Evolutionary conservation across 2,329 filamentous ascomycete genomes (phyloP).

Genomic region (Penicillium hesseltinei): DNA sequence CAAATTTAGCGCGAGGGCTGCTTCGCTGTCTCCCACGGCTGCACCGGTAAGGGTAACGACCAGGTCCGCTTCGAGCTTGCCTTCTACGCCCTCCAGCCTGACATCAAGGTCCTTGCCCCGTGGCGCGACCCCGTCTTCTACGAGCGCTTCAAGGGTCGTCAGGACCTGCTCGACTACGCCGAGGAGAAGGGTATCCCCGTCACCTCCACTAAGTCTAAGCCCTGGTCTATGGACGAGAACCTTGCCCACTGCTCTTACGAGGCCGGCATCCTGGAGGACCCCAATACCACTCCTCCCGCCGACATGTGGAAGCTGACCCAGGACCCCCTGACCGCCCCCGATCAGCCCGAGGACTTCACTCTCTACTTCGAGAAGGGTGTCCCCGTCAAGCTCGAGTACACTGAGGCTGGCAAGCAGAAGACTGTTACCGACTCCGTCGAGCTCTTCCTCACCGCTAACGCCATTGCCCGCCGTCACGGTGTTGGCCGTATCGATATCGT

Average conservation of each 20-base stretch:
- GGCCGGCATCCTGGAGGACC: conserved; percentile 61
- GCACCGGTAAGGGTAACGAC: conserved; percentile 51
- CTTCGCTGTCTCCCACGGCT: conserved; percentile 46
- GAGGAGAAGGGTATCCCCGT: conserved; percentile 48
- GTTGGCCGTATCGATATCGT: conserved; percentile 82
- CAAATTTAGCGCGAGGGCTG: conserved; percentile 42
- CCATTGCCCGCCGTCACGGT: conserved; percentile 69
- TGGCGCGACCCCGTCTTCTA: conserved; percentile 51
- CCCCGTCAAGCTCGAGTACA: conserved; percentile 64
- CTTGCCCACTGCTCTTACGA: conserved; percentile 71
- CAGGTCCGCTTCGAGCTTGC: conserved; percentile 52
- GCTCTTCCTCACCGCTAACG: conserved; percentile 70
- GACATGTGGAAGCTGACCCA: conserved; percentile 75
- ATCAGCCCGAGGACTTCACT: conserved; percentile 69
- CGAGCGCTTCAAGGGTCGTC: conserved; percentile 49
- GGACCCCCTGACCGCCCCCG: conserved; percentile 67
- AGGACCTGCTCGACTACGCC: conserved; percentile 51
- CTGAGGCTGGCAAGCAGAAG: conserved; percentile 51
- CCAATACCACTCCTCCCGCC: conserved; percentile 62
- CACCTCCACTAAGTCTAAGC: conserved; percentile 51
- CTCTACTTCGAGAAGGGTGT: conserved; percentile 72
- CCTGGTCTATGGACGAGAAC: conserved; percentile 51
- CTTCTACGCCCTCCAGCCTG: conserved; percentile 50
- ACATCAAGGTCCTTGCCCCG: conserved; percentile 50
- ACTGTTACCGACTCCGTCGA: conserved; percentile 66